Evolutionary conservation across 208 protist genomes (phyloP), one percentile per base, ranked within the genome.

Genomic region (Leishmania mexicana): DNA sequence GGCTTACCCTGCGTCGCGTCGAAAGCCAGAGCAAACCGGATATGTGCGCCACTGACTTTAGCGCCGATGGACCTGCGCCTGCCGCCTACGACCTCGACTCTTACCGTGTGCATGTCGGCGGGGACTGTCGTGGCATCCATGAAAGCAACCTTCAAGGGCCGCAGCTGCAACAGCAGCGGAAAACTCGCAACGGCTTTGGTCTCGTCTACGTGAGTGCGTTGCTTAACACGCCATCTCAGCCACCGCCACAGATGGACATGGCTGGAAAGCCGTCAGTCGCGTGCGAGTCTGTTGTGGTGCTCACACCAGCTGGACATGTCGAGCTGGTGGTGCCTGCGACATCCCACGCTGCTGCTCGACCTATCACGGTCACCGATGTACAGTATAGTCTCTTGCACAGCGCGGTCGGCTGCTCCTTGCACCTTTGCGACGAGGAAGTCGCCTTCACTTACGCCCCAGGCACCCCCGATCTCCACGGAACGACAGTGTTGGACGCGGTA

Each of bases 341-440:
- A 51, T 45, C 60, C 28, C 17, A 57, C 8, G 28, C 58, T 31
- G 28, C 51, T 28, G 35, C 21, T 45, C 42, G 42, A 5, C 42
- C 81, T 19, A 83, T 91, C 6, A 92, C 86, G 4, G 68, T 91
- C 5, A 54, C 65, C 15, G 92, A 96, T 85, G 79, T 93, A 3
- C 85, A 88, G 73, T 47, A 85, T 60, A 90, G 85, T 65, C 64
- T 94, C 17, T 47, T 91, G 70, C 76, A 90, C 76, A 90, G 83
- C 38, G 87, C 87, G 6, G 75, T 93, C 42, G 93, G 90, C 15
- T 87, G 85, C 40, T 85, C 85, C 15, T 68, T 93, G 72, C 86
- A 85, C n/a, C 70, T 93, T 51, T 60, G 78, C 11, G 67, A 47
- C 54, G 72, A 85, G 11, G n/a, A 68, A 31, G 40, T 93, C 24